Evolutionary conservation across 495 filamentous ascomycete species (phyloP).

Genomic region (Tuber microsphaerosporum): DNA sequence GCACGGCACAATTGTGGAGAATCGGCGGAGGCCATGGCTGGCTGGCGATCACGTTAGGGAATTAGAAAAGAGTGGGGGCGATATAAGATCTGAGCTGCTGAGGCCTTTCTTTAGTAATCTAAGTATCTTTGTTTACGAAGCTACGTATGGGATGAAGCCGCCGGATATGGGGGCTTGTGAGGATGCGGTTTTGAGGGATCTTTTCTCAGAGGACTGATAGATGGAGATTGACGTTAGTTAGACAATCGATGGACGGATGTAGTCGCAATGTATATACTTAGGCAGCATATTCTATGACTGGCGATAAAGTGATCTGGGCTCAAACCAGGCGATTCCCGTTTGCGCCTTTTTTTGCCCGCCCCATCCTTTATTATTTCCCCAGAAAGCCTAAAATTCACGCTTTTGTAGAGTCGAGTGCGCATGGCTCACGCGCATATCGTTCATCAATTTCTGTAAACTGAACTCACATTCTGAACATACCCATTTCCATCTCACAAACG

Average conservation of each 20-base stretch:
- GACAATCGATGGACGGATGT: not conserved
- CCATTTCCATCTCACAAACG: not conserved
- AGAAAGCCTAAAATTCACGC: not conserved
- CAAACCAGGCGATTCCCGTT: not conserved
- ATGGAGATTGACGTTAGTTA: not conserved
- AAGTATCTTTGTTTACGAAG: conserved; percentile 87
- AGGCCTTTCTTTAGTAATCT: conserved; percentile 84
- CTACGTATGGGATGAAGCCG: conserved; percentile 73
- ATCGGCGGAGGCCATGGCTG: conserved; percentile 63
- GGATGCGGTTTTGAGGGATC: conserved; percentile 63
- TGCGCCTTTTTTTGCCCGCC: not conserved
- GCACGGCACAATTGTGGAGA: conserved; percentile 45
- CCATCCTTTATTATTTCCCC: not conserved
- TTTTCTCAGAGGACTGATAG: conserved; percentile 70
- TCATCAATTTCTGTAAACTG: not conserved
- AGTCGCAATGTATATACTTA: not conserved
- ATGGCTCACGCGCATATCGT: not conserved
- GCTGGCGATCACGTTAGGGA: conserved; percentile 42
- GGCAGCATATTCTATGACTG: not conserved
- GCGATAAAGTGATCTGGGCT: not conserved
- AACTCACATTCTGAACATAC: not conserved
- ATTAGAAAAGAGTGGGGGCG: conserved; percentile 26
- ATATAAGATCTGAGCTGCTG: conserved; percentile 51
- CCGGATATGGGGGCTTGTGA: conserved; percentile 64
- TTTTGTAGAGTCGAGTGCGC: not conserved